Evolutionary conservation across 768 basidiomycete species (phyloP).

Genomic region (Russula griseocarnosa): DNA sequence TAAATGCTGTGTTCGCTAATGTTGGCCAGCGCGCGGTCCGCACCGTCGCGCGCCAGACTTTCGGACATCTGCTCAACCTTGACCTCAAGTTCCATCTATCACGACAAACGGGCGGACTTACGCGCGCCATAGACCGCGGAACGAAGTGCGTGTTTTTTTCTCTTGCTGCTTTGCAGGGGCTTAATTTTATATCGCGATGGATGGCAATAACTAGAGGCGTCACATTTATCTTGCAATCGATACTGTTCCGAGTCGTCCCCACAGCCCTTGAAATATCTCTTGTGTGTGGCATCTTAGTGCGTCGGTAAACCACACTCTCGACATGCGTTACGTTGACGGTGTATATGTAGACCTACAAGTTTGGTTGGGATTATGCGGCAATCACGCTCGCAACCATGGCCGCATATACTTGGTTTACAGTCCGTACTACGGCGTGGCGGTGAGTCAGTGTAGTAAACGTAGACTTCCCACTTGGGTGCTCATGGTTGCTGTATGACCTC

Average conservation of each 20-base stretch:
- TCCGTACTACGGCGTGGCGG: constrained; percentile 96
- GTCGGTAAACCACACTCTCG: constrained; percentile 32
- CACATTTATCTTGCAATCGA: constrained; percentile 87
- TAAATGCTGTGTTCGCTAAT: constrained; percentile 95
- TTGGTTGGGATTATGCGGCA: constrained; percentile 95
- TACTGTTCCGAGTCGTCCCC: constrained; percentile 92
- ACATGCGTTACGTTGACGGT: constrained; percentile 4
- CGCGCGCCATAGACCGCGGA: constrained; percentile 93
- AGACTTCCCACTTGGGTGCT: neutral
- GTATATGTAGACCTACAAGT: constrained; percentile 78
- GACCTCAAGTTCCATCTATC: constrained; percentile 91
- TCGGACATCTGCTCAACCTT: constrained; percentile 86
- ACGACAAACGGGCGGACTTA: constrained; percentile 92
- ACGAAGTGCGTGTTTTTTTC: constrained; percentile 65
- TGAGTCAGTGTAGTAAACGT: constrained; percentile 34
- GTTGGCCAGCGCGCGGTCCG: constrained; percentile 94
- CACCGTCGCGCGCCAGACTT: constrained; percentile 92
- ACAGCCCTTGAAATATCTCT: constrained; percentile 94
- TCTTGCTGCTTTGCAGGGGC: neutral
- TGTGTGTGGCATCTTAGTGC: constrained; percentile 94
- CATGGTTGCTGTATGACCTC: neutral
- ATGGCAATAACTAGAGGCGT: constrained; percentile 68
- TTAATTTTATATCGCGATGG: neutral
- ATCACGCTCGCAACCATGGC: constrained; percentile 81
- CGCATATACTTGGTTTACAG: constrained; percentile 95